Conservation (phyloP, 129 eudicot genomes). For the Tanacetum coccineum region DNA sequence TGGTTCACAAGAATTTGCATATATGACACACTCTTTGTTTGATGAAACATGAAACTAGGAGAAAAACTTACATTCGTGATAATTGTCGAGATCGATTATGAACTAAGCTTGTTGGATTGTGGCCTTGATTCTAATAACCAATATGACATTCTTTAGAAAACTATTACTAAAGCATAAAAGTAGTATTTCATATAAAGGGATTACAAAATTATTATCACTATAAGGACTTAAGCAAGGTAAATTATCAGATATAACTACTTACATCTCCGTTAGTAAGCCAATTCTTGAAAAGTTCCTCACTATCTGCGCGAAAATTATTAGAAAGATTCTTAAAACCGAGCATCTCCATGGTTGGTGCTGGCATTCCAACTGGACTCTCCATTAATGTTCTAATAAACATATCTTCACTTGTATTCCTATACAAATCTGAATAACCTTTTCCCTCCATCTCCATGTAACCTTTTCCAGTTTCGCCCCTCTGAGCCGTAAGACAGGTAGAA, state of each 20-base stretch:
- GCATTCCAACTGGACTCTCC: slow-evolving; percentile 59
- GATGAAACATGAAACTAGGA: slow-evolving; percentile 14
- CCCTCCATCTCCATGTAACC: slow-evolving; percentile 57
- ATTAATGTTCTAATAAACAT: slow-evolving; percentile 60
- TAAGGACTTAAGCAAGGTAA: neutral
- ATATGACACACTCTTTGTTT: neutral
- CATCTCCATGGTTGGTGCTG: slow-evolving; percentile 67
- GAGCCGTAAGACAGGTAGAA: slow-evolving; percentile 33
- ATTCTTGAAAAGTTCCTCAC: slow-evolving; percentile 71
- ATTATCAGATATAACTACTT: slow-evolving; percentile 8
- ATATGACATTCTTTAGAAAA: slow-evolving; percentile 6
- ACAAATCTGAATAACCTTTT: slow-evolving; percentile 52
- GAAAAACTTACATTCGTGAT: slow-evolving; percentile 52
- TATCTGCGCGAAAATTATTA: slow-evolving; percentile 50
- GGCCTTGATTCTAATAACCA: slow-evolving; percentile 45
- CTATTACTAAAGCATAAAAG: slow-evolving; percentile 5
- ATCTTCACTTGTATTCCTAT: slow-evolving; percentile 68
- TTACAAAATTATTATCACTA: slow-evolving; percentile 7
- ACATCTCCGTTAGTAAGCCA: slow-evolving; percentile 72
- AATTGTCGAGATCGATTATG: slow-evolving; percentile 60
- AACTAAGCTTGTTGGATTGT: slow-evolving; percentile 45
- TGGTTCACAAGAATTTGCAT: slow-evolving; percentile 14
- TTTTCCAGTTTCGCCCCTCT: slow-evolving; percentile 37
- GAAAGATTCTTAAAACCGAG: slow-evolving; percentile 58
- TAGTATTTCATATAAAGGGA: neutral